Evolutionary conservation across 2,329 filamentous ascomycete genomes (phyloP).

Genomic region (Albophoma yamanashiensis): DNA sequence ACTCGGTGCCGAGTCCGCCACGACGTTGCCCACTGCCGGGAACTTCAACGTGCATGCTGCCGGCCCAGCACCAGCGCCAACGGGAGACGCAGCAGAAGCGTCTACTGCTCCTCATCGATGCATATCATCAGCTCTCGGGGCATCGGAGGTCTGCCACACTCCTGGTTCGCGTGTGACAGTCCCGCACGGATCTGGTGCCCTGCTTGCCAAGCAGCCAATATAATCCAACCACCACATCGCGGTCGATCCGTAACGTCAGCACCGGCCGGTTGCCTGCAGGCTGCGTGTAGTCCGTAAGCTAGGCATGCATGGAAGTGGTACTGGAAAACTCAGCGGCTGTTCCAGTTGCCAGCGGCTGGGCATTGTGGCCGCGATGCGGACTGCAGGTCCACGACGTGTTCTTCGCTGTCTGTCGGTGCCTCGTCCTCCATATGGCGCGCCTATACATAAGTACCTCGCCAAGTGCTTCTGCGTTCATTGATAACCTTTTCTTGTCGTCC

Average conservation of each 20-base stretch:
- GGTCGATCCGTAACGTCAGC: not conserved
- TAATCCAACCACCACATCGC: not conserved
- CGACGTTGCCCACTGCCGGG: not conserved
- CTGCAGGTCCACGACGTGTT: too few relatives aligned
- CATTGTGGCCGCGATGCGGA: not conserved
- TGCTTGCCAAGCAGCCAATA: not conserved
- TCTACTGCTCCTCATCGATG: not conserved
- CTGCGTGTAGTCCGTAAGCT: not conserved
- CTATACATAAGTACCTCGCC: not conserved
- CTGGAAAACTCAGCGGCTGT: not conserved
- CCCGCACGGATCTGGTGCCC: not conserved
- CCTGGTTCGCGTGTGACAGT: too few relatives aligned
- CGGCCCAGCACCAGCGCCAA: not conserved
- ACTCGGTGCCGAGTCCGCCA: not conserved
- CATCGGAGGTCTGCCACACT: not conserved
- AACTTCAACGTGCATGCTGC: not conserved
- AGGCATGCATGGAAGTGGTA: not conserved
- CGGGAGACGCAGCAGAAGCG: not conserved
- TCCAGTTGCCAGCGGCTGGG: not conserved
- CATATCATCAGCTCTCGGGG: not conserved
- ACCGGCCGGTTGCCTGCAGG: not conserved
- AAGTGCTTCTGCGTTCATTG: not conserved
- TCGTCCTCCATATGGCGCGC: not conserved
- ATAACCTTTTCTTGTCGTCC: not conserved
- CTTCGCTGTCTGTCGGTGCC: not conserved